A percentile compares a stretch with the other conserved stretches of the same genome.
Conservation (phyloP, 768 basidiomycete genomes). For the Boletus patriciae region DNA sequence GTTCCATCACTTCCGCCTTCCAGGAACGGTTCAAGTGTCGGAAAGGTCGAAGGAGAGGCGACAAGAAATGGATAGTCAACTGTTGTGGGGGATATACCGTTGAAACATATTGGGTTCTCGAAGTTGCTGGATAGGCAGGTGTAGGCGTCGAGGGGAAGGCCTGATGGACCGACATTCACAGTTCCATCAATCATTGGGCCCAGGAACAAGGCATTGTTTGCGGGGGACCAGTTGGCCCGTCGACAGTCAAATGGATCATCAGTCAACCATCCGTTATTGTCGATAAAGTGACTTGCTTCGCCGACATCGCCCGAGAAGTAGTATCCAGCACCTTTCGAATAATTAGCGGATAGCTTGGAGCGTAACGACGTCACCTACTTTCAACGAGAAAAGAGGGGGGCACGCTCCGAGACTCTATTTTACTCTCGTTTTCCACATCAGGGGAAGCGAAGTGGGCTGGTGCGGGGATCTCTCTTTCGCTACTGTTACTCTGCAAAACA, state of each 20-base stretch:
- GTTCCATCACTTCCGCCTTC: slow-evolving; percentile 16
- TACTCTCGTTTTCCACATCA: not conserved
- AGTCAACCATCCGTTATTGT: slow-evolving; percentile 3
- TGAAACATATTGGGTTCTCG: slow-evolving; percentile 2
- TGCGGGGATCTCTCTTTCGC: slow-evolving; percentile 2
- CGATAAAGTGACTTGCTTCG: not conserved
- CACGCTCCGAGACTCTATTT: slow-evolving; percentile 5
- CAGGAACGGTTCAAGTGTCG: slow-evolving; percentile 15
- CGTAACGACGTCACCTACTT: slow-evolving; percentile 14
- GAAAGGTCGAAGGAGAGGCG: slow-evolving; percentile 8
- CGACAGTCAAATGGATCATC: slow-evolving; percentile 6
- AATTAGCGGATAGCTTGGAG: not conserved
- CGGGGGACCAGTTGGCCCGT: not conserved
- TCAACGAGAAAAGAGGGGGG: slow-evolving; percentile 7
- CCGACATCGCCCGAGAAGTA: not conserved
- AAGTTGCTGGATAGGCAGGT: slow-evolving; percentile 2
- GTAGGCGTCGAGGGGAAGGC: slow-evolving; percentile 3
- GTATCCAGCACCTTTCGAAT: slow-evolving; percentile 14
- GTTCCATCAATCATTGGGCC: slow-evolving; percentile 5
- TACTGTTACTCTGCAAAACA: slow-evolving; percentile 17
- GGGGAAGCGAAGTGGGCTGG: slow-evolving; percentile 15
- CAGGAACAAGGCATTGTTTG: not conserved
- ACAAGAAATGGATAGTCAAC: slow-evolving; percentile 9
- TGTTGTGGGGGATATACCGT: slow-evolving; percentile 1
- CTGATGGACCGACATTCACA: not conserved